Evolutionary conservation across 306 rosid genomes (phyloP), one percentile per base, ranked within the genome.

Genomic region (Lathyrus tuberosus): DNA sequence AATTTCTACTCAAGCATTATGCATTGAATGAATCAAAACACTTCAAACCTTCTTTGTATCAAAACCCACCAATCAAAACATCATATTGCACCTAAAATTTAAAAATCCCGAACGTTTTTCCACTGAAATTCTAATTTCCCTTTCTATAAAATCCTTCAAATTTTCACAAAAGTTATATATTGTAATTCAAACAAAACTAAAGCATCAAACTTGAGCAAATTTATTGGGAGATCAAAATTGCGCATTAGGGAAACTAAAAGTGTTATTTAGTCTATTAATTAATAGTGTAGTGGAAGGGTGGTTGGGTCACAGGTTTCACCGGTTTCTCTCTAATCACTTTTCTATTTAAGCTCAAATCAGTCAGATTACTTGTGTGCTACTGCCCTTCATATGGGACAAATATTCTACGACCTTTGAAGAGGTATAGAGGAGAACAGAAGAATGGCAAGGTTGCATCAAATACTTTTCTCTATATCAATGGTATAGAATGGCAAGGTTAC

Each of bases 341-440:
- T 49, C 12, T 26, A 16, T 17, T 49, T 49, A 49, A 49, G 26
- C 16, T 57, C 9, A 31, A 28, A 57, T 14, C 35, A 57, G 62
- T 57, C 20, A 49, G 56, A 42, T 58, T 58, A 58, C 20, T 58
- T 30, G 64, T 35, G 22, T 7, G 10, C 64, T n/a, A n/a, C 42
- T 14, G 41, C 42, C 22, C 42, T 22, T 58, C 64, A 15, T 47
- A n/a, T n/a, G n/a, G n/a, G n/a, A n/a, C n/a, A n/a, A n/a, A n/a
- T n/a, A n/a, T n/a, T n/a, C n/a, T n/a, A n/a, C n/a, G n/a, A n/a
- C n/a, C n/a, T n/a, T n/a, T n/a, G n/a, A n/a, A n/a, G n/a, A n/a
- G n/a, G n/a, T n/a, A n/a, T n/a, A n/a, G n/a, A n/a, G n/a, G n/a
- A n/a, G n/a, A n/a, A n/a, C n/a, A n/a, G n/a, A n/a, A n/a, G n/a